phyloP scores from a whole-genome alignment of 1,284 basidiomycete genomes.

The Peniophora sp. region DNA sequence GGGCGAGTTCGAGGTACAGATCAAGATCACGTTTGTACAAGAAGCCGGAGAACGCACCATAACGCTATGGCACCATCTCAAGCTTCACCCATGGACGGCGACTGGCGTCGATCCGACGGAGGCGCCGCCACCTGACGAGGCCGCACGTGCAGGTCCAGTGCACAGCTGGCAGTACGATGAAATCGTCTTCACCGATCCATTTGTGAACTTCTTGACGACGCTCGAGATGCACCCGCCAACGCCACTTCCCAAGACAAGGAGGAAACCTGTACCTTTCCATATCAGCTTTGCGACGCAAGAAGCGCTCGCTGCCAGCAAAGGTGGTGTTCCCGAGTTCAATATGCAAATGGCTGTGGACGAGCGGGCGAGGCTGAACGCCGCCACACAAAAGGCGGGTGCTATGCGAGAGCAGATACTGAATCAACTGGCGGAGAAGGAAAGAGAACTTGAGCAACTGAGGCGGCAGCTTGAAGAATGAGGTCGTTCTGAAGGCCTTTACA shows the following conservation, averaged over 20 bases:
- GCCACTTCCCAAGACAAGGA: conserved; percentile 59
- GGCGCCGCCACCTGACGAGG: conserved; percentile 54
- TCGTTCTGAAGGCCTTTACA: no score
- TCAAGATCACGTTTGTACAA: conserved; percentile 86
- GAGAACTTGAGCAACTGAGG: conserved; percentile 57
- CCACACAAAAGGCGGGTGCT: conserved; percentile 56
- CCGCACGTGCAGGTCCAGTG: conserved; percentile 66
- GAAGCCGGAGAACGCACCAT: conserved; percentile 93
- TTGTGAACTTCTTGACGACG: conserved; percentile 79
- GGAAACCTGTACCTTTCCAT: conserved; percentile 65
- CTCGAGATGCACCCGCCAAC: conserved; percentile 82
- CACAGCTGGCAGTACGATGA: conserved; percentile 99
- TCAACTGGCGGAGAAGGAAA: conserved; percentile 65
- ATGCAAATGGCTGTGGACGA: conserved; percentile 83
- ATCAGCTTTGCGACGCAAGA: conserved; percentile 55
- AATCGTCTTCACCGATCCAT: conserved; percentile 93
- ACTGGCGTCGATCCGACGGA: conserved; percentile 45
- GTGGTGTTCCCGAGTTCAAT: conserved; percentile 74
- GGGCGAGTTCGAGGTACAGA: conserved; percentile 98
- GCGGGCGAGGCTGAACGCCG: conserved; percentile 71
- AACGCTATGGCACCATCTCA: conserved; percentile 85
- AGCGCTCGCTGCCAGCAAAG: conserved; percentile 57
- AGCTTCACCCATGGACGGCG: conserved; percentile 88
- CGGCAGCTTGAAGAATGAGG: conserved; percentile 38
- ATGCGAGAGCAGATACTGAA: conserved; percentile 57